Percentiles rank a stretch among this genome's conserved stretches.
These are phyloP conservation scores for Phytophthora pluvialis DNA, from an alignment of 352 stramenopile genomes.

Conservation along the genomic window DNA sequence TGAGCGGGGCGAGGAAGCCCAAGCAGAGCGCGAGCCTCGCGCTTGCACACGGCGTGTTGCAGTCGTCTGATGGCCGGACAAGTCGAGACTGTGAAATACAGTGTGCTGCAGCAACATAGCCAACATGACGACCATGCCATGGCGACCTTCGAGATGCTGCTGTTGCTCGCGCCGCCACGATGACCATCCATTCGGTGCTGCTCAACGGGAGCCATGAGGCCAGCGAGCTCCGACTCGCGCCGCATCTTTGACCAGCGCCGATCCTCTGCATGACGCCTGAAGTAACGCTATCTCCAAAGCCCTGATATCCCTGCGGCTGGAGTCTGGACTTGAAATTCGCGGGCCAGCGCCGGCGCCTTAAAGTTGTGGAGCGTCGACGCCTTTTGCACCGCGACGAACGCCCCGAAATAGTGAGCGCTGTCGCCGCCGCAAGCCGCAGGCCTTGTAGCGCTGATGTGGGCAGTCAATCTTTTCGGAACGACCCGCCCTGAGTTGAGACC, in stretches of 20 bases:
- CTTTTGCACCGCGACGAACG: neutral
- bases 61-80: slow-evolving; percentile 12
- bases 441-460: slow-evolving; percentile 17
- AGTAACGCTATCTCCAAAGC: neutral
- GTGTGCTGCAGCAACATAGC: neutral
- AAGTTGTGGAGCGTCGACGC: slow-evolving; percentile 1
- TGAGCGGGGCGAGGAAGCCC: slow-evolving; percentile 11
- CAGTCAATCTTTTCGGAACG: neutral
- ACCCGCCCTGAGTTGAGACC: slow-evolving; percentile 11
- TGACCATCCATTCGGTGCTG: slow-evolving; percentile 10
- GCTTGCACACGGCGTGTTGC: slow-evolving; percentile 20
- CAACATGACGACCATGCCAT: neutral
- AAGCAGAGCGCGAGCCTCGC: slow-evolving; percentile 12
- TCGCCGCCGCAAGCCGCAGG: neutral
- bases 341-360: neutral
- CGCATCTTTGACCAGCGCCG: slow-evolving; percentile 16
- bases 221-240: slow-evolving; percentile 3
- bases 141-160: neutral
- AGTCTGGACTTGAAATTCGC: neutral
- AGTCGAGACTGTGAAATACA: slow-evolving; percentile 14
- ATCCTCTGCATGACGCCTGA: slow-evolving; percentile 11
- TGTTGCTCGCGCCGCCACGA: neutral
- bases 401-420: neutral
- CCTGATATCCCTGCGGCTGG: slow-evolving; percentile 16
- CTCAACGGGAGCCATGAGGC: slow-evolving; percentile 11